Base-by-base conservation (phyloP, 441 rosid species). In the Croton laevigatus region DNA sequence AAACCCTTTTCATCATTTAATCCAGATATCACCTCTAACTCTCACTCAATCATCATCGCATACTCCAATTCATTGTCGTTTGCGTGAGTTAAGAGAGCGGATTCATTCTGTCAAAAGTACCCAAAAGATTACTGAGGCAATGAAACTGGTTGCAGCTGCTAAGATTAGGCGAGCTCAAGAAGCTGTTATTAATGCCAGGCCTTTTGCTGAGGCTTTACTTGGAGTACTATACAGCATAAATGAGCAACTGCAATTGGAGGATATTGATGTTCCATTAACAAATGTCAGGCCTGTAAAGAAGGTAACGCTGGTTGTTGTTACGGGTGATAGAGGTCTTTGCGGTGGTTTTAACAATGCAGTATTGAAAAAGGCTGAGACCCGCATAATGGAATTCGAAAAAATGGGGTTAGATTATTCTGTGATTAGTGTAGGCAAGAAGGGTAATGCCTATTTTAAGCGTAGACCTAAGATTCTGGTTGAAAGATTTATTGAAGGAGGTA, bases 71-170 rank as follows among this genome's bases (percentile, higher is more conserved):
- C 87, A 76, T 9, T 82, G 95, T 23, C 81, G 91, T 59, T 86
- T 89, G 3, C 89, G 92, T 20, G 94, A 93, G 70, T 82, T 90
- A 14, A 76, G 88, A 68, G 82, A 79, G 14, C 86, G 90, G 37
- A 90, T 90, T 71, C 83, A 78, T 60, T 80, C 90, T 0, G 95
- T 90, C 54, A 89, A 85, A 77, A 87, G 77, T 84, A 85, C 93
- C 5, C 92, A 87, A 71, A 90, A 88, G 83, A 88, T 90, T 83
- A 93, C 98, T 0, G 93, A 90, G 79, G 95, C 97, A 2, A 93
- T 90, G 93, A 90, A 89, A 72, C 88, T 90, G 22, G 91, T 90
- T 9, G 93, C 98, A 0, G 95, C 97, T 5, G 95, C 95, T 0
- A 88, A 82, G 78, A 91, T 93, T 68, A 79, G 97, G 66, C 79